Evolutionary conservation across 257 asterid species (phyloP), one percentile per base, ranked within the genome.

Genomic region (Hygrophila difformis): DNA sequence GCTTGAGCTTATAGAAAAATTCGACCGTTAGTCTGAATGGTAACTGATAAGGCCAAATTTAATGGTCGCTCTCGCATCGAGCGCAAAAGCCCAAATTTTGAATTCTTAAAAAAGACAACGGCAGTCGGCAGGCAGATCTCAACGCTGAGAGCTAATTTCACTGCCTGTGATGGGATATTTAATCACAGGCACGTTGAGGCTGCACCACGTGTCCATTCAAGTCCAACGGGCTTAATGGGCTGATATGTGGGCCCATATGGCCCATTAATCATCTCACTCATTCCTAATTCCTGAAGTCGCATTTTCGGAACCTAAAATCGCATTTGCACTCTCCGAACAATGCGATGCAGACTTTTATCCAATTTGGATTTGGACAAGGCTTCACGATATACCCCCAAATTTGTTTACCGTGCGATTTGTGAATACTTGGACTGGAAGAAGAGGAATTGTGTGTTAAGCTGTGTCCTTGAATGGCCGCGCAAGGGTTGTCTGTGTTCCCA

Each of bases 391-490:
- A 26, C 31, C 7, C 31, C 31, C 7, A n/a, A n/a, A n/a, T n/a
- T n/a, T n/a, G n/a, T n/a, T n/a, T n/a, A n/a, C n/a, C n/a, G n/a
- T n/a, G n/a, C n/a, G n/a, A n/a, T n/a, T n/a, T n/a, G n/a, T n/a
- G n/a, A n/a, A n/a, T n/a, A n/a, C n/a, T 26, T 26, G 31, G 4
- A 39, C 8, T 39, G 16, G 17, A 39, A 18, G 18, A 39, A 11
- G 42, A n/a, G n/a, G n/a, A n/a, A n/a, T n/a, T n/a, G 15, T 7
- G 19, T 13, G 17, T 17, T 12, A 10, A 2, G 31, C 23, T 15
- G 19, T 46, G 13, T 17, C 33, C 53, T 33, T 57, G 23, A 59
- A 88, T 88, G 97, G 97, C 93, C 18, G 67, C 89, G 59, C 88
- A 72, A 62, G 59, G 82, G 58, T 62, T 84, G 36, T 76, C 89